Conservation (phyloP, 2,329 filamentous ascomycete species). For the Cladosporium sp. region DNA sequence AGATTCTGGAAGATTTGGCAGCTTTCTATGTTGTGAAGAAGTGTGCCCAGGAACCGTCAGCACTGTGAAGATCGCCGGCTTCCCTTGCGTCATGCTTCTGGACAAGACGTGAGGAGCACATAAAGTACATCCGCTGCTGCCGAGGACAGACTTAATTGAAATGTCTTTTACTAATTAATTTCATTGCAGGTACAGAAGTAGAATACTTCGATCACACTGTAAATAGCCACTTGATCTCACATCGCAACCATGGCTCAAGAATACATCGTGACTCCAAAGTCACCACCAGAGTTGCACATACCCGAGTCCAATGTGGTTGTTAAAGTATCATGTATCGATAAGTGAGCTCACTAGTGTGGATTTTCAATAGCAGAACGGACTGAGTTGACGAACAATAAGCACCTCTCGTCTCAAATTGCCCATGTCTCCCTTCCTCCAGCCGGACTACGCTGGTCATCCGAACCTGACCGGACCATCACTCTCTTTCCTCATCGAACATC, state of each 20-base stretch:
- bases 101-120: background rate
- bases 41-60: background rate
- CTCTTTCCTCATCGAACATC: conserved; percentile 53
- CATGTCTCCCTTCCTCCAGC: conserved; percentile 39
- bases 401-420: conserved; percentile 36
- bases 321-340: conserved; percentile 40
- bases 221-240: background rate
- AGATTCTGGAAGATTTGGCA: too few species aligned
- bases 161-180: background rate
- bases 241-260: conserved; percentile 23
- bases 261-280: conserved; percentile 27
- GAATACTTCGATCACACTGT: background rate
- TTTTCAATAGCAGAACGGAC: background rate
- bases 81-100: conserved; percentile 3
- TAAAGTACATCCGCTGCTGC: background rate
- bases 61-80: background rate
- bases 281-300: conserved; percentile 36
- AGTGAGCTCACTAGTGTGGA: conserved; percentile 22
- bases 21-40: too few species aligned
- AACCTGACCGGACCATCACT: conserved; percentile 43
- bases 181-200: background rate
- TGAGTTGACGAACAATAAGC: conserved; percentile 23
- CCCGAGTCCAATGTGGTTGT: conserved; percentile 35
- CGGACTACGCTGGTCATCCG: conserved; percentile 41
- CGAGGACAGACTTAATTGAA: background rate